A percentile compares a stretch with the other conserved stretches of the same genome.
Evolutionary conservation across 352 stramenopile species (phyloP).

Genomic region (Globisporangium takayamanum): DNA sequence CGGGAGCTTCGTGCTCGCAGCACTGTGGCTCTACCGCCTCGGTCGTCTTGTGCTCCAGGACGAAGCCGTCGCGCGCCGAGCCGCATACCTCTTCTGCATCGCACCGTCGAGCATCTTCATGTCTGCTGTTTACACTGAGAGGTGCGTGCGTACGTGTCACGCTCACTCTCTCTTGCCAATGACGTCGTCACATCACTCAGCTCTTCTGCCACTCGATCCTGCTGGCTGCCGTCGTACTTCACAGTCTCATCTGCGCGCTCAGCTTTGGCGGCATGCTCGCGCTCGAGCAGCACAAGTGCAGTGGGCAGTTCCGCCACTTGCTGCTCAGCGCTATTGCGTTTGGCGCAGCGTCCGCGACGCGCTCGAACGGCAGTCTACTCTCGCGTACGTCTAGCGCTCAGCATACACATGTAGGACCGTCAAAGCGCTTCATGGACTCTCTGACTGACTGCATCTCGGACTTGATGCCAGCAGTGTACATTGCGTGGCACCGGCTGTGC

Average conservation of each 20-base stretch:
- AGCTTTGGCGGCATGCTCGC: slow-evolving; percentile 76
- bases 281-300: slow-evolving; percentile 28
- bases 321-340: slow-evolving; percentile 47
- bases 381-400: slow-evolving; percentile 43
- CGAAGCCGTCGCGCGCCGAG: slow-evolving; percentile 44
- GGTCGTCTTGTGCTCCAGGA: slow-evolving; percentile 44
- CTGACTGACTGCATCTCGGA: slow-evolving; percentile 8
- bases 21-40: slow-evolving; percentile 66
- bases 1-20: slow-evolving; percentile 59
- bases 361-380: slow-evolving; percentile 74
- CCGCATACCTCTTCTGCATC: slow-evolving; percentile 73
- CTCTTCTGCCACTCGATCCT: neutral
- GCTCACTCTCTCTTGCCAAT: neutral
- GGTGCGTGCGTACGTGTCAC: slow-evolving; percentile 16
- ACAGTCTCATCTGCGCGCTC: slow-evolving; percentile 66
- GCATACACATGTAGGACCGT: neutral
- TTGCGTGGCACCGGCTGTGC: slow-evolving; percentile 60
- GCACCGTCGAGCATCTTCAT: slow-evolving; percentile 80
- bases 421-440: neutral
- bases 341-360: slow-evolving; percentile 49
- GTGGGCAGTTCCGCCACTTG: slow-evolving; percentile 23
- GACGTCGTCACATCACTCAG: neutral
- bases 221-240: no score
- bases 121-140: slow-evolving; percentile 76
- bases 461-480: slow-evolving; percentile 40